These are phyloP conservation scores for Diddensiella transvaalensis DNA, from an alignment of 805 yeast species.

Conservation along the genomic window DNA sequence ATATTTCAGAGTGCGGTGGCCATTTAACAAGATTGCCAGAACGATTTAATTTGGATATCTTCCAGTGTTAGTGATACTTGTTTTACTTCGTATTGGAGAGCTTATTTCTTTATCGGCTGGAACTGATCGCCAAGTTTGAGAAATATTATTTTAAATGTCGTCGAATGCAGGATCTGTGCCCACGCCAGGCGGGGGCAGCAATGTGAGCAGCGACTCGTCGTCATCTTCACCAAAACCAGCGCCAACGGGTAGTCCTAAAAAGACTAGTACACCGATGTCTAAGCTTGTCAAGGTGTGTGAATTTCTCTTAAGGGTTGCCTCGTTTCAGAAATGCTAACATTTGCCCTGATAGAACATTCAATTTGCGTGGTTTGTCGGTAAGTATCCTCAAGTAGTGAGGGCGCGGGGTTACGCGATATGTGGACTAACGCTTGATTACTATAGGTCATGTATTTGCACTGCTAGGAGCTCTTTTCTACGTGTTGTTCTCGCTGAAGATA, in stretches of 20 bases:
- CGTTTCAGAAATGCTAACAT: too few species aligned
- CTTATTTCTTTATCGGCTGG: too few species aligned
- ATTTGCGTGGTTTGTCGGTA: slow-evolving; percentile 5
- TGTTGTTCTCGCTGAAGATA: slow-evolving; percentile 31
- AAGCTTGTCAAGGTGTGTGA: neutral
- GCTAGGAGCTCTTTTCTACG: slow-evolving; percentile 39
- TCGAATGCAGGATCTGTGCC: neutral
- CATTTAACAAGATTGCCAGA: too few species aligned
- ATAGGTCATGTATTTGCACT: slow-evolving; percentile 47
- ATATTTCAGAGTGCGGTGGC: too few species aligned
- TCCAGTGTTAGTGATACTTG: too few species aligned
- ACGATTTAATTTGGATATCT: too few species aligned
- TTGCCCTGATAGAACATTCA: neutral
- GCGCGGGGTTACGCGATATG: too few species aligned
- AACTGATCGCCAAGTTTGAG: too few species aligned
- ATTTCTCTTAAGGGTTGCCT: too few species aligned
- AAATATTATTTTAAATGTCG: too few species aligned
- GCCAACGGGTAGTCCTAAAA: neutral
- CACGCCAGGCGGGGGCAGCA: neutral
- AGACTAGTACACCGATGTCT: neutral
- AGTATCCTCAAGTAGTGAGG: too few species aligned
- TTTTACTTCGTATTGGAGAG: too few species aligned
- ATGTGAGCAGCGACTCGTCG: neutral
- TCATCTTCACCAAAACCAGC: neutral
- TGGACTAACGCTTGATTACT: neutral